Evolutionary conservation across 2,329 filamentous ascomycete species (phyloP).

Genomic region (Metarhizium guizhouense): DNA sequence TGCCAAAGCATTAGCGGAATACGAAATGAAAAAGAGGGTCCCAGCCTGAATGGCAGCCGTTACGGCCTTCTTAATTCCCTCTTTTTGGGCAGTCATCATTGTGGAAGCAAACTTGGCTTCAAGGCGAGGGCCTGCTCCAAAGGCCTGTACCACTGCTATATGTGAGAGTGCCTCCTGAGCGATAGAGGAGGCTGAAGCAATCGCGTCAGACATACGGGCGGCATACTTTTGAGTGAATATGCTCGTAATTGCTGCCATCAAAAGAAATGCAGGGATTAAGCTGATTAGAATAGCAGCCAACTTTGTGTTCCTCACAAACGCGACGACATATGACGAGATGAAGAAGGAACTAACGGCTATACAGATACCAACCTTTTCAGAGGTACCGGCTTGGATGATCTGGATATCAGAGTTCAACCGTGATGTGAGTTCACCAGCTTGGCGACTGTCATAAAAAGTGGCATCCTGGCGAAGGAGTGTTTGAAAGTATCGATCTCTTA

Average conservation of each 20-base stretch:
- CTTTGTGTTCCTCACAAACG: constrained; percentile 54
- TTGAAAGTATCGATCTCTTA: constrained; percentile 52
- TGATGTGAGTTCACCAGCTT: constrained; percentile 53
- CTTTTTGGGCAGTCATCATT: constrained; percentile 38
- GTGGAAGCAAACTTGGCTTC: constrained; percentile 49
- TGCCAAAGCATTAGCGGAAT: constrained; percentile 56
- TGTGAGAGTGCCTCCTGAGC: constrained; percentile 54
- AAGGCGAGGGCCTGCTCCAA: constrained; percentile 48
- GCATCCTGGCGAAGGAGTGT: constrained; percentile 52
- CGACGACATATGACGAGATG: constrained; percentile 56
- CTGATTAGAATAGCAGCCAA: constrained; percentile 57
- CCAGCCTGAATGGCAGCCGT: constrained; percentile 50
- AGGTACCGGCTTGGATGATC: constrained; percentile 57
- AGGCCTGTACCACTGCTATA: constrained; percentile 53
- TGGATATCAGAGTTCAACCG: constrained; percentile 58
- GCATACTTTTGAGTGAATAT: constrained; percentile 44
- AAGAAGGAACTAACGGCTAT: constrained; percentile 57
- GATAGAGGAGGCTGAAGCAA: constrained; percentile 51
- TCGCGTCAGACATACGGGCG: constrained; percentile 39
- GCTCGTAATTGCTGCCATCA: constrained; percentile 48
- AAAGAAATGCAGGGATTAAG: constrained; percentile 51
- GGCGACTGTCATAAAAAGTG: constrained; percentile 53
- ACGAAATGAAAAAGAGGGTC: constrained; percentile 58
- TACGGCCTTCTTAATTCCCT: constrained; percentile 49
- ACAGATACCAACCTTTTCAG: constrained; percentile 61